These are phyloP conservation scores for Colletotrichum sp. DNA, from an alignment of 2,329 filamentous ascomycete species.

Conservation along the genomic window DNA sequence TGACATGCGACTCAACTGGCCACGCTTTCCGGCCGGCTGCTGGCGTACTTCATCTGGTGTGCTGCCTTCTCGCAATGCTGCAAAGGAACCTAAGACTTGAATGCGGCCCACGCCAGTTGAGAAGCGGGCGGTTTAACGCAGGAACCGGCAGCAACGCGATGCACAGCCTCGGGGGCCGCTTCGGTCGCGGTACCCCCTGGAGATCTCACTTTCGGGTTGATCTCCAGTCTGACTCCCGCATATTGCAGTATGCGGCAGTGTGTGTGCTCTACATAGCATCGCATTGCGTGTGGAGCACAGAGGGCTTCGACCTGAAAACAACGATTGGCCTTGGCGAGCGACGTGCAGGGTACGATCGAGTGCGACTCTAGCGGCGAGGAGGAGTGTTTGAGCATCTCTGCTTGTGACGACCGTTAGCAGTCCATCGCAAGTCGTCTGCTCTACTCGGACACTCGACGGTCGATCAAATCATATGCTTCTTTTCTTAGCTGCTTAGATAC, in stretches of 20 bases:
- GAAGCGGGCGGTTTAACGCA: not conserved
- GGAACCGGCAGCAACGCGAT: not conserved
- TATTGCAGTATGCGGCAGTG: not conserved
- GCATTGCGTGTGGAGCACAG: not conserved
- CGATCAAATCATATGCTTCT: slow-evolving; percentile 14
- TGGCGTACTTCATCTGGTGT: not conserved
- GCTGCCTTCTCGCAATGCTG: not conserved
- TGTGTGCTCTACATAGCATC: slow-evolving; percentile 5
- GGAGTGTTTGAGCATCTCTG: not conserved
- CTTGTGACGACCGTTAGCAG: not conserved
- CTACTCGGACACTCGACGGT: slow-evolving; percentile 1
- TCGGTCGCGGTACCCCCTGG: slow-evolving; percentile 4
- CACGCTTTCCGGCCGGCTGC: not conserved
- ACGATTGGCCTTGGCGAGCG: slow-evolving; percentile 12
- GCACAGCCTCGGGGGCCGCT: not conserved
- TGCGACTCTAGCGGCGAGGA: slow-evolving; percentile 1
- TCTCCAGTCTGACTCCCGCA: not conserved
- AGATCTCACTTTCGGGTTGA: not conserved
- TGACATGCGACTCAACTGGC: not conserved
- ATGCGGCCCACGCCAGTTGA: not conserved
- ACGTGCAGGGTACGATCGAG: not conserved
- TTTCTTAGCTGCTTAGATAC: not conserved
- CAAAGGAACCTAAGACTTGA: not conserved
- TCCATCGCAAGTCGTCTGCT: not conserved
- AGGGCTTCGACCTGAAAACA: slow-evolving; percentile 18